Evolutionary conservation across 2,329 filamentous ascomycete species (phyloP), one percentile per base, ranked within the genome.

Genomic region (Aureobasidium sp.): DNA sequence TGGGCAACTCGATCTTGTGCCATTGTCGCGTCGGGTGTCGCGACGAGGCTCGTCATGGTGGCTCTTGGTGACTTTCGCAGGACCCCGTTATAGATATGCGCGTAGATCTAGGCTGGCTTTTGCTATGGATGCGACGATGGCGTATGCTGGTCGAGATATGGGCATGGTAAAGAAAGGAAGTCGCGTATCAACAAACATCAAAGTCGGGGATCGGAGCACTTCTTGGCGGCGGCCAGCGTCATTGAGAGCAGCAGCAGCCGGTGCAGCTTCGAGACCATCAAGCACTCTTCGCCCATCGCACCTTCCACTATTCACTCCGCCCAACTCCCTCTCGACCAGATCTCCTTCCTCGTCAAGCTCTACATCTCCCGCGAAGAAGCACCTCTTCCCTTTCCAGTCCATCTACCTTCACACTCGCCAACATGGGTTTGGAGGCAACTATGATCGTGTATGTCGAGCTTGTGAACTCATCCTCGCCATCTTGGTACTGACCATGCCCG

Each of bases 371-470:
- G 25, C 57, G 5, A 34, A n/a, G 22, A 60, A 41, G 57, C 57
- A 42, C 36, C 34, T 5, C 12, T 22, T 17, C 31, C 25, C 17
- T 25, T 12, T 36, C 14, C 45, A 8, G 4, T 22, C 9, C 45
- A 6, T 22, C 27, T 12, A 47, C 25, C 31, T 17, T 15, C 48
- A 62, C 56, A 67, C 70, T 76, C 76, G 78, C 76, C 86, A 92
- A 83, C 73, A 99, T 99, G 94, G 90, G 88, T 79, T 87, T 99
- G 78, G 94, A 99, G 87, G 95, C 94, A 80, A 95, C 96, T 66
- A 97, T 99, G 92, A 90, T 99, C 77, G 87, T 97, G 83, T 81
- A 73, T 27, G 75, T 67, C 55, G 45, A 62, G 31, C 61, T 62
- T 65, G 58, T 60, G 49, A 48, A 55, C 3, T 14, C 62, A 31